phyloP scores from a whole-genome alignment of 306 rosid species.

The Medicago arabica region DNA sequence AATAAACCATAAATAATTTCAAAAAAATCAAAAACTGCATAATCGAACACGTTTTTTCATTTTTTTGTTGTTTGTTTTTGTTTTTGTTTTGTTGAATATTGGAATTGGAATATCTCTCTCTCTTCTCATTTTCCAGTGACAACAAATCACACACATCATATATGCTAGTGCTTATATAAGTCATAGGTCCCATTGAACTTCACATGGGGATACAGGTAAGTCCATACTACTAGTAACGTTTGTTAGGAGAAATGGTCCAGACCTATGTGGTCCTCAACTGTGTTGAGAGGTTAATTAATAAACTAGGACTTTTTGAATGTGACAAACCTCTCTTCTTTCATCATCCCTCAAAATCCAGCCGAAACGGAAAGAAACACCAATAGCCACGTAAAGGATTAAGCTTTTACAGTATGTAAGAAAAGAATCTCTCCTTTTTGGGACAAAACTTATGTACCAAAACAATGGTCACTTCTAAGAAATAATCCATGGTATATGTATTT shows the following conservation, averaged over 20 bases:
- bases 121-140: no score
- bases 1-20: no score
- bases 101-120: no score
- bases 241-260: background rate
- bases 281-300: background rate
- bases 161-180: background rate
- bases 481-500: no score
- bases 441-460: background rate
- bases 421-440: constrained; percentile 38
- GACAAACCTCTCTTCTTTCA: constrained; percentile 33
- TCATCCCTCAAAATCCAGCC: background rate
- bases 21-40: no score
- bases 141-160: background rate
- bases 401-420: constrained; percentile 50
- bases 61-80: no score
- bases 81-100: no score
- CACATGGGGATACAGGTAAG: background rate
- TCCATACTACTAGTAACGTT: background rate
- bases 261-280: background rate
- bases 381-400: constrained; percentile 49
- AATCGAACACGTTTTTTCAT: no score
- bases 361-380: constrained; percentile 23
- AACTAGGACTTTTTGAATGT: background rate
- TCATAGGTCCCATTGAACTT: background rate
- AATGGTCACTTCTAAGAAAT: no score